Evolutionary conservation across 352 stramenopile species (phyloP).

Genomic region (Globisporangium okanoganense): DNA sequence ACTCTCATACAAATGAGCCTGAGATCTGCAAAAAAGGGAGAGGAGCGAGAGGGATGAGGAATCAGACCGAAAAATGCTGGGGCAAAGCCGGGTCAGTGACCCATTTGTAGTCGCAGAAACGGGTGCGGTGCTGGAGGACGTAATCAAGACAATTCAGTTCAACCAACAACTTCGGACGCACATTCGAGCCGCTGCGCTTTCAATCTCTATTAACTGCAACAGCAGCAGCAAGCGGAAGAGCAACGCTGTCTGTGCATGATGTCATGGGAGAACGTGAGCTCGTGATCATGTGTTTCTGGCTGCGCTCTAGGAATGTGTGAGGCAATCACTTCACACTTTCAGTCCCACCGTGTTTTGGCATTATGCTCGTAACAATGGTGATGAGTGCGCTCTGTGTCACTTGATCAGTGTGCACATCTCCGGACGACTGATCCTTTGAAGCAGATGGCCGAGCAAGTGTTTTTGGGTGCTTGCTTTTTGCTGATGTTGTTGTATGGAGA

Average conservation of each 20-base stretch:
- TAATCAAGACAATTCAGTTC: neutral
- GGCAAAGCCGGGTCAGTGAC: neutral
- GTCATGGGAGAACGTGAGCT: no score
- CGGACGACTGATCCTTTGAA: neutral
- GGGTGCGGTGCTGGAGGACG: neutral
- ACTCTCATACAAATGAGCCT: neutral
- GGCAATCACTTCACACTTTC: no score
- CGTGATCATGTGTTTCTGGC: no score
- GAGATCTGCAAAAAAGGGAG: conserved; percentile 2
- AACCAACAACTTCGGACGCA: neutral
- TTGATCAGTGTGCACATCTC: conserved; percentile 13
- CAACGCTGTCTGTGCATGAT: no score
- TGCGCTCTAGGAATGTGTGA: no score
- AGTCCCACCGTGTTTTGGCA: neutral
- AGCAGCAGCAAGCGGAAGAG: no score
- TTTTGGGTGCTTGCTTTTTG: conserved; percentile 2
- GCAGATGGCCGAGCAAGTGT: neutral
- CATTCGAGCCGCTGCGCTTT: no score
- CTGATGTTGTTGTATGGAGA: neutral
- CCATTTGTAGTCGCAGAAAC: conserved; percentile 3
- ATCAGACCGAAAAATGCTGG: conserved; percentile 2
- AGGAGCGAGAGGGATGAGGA: conserved; percentile 9
- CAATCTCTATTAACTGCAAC: no score
- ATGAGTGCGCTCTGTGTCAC: neutral
- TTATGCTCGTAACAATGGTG: neutral